A percentile compares a stretch with the other conserved stretches of the same genome.
Evolutionary conservation across 495 filamentous ascomycete genomes (phyloP).

Genomic region (Penicillium roqueforti): DNA sequence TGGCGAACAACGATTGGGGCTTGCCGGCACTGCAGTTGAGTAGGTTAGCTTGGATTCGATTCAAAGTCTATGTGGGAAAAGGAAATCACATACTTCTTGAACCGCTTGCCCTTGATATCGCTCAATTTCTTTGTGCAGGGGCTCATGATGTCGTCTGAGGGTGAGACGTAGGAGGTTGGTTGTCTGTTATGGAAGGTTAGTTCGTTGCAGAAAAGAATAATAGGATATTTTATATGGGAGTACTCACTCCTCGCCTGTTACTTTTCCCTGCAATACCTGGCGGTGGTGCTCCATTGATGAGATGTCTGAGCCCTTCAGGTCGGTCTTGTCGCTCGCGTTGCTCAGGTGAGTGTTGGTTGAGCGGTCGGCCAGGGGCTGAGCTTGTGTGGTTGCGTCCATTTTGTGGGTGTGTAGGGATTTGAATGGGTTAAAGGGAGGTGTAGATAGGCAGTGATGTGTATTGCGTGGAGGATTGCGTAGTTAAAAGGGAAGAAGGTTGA

Average conservation of each 20-base stretch:
- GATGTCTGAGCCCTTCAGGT: constrained; percentile 32
- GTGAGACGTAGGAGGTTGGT: constrained; percentile 75
- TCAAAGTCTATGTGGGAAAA: no score
- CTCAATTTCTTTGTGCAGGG: constrained; percentile 89
- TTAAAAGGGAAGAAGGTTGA: constrained; percentile 5
- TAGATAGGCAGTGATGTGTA: neutral
- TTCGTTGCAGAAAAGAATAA: neutral
- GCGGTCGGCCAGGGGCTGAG: constrained; percentile 40
- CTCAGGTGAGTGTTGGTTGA: constrained; percentile 44
- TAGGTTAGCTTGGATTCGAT: constrained; percentile 9
- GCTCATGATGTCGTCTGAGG: constrained; percentile 87
- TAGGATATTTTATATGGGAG: no score
- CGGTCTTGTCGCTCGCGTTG: constrained; percentile 28
- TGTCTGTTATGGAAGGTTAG: constrained; percentile 25
- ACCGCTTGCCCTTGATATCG: constrained; percentile 77
- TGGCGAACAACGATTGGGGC: constrained; percentile 46
- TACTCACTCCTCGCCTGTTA: constrained; percentile 65
- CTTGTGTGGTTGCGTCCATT: constrained; percentile 37
- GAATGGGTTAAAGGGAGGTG: neutral
- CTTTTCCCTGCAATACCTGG: constrained; percentile 66
- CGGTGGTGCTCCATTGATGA: constrained; percentile 73
- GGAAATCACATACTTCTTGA: constrained; percentile 49
- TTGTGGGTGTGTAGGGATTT: constrained; percentile 7
- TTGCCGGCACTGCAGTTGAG: constrained; percentile 37
- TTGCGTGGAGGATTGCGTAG: neutral